Evolutionary conservation across 768 basidiomycete species (phyloP), one percentile per base, ranked within the genome.

Genomic region (Pisolithus tinctorius): DNA sequence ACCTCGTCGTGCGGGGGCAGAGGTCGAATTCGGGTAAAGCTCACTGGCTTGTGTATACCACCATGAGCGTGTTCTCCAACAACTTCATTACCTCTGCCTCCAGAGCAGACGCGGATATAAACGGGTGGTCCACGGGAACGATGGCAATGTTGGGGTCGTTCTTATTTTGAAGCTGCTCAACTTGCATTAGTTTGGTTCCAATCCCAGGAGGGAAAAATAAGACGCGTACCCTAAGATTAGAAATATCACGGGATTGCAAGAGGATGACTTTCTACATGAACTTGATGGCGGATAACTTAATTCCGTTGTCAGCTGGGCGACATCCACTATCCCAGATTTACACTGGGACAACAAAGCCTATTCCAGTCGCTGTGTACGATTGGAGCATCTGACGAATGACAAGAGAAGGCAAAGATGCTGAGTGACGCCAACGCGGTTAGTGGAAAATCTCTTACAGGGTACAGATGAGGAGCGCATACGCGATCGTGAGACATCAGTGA

Each of bases 191-290:
- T 31, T 34, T 14, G 34, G 11, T 13, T 11, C 11, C 34, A 11
- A 14, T 13, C 34, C 5, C 34, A 14, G 34, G 14, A 34, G 11
- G 34, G 14, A 45, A 42, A 40, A 4, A 11, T 34, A 30, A 27
- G 38, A 36, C 6, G 46, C 37, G 52, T 71, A 97, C 96, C 75
- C 96, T 78, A 51, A 95, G 96, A 70, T 99, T 96, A 30, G 85
- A 85, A 52, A 87, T 72, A 0, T 88, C 89, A 47, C 90, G 82
- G 45, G 89, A 93, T 61, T 97, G 93, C 1, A 95, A 86, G 56
- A 97, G 77, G 48, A 98, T 81, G 45, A 91, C 84, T 56, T 85
- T 82, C 67, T 97, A 94, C 60, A 91, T 76, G 69, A 93, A 94
- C 74, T 96, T 98, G 74, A 96, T 79, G 13, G 91, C 85, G 7